These are phyloP conservation scores for Tephrocybe rancida DNA, from an alignment of 768 basidiomycete species.

Conservation along the genomic window DNA sequence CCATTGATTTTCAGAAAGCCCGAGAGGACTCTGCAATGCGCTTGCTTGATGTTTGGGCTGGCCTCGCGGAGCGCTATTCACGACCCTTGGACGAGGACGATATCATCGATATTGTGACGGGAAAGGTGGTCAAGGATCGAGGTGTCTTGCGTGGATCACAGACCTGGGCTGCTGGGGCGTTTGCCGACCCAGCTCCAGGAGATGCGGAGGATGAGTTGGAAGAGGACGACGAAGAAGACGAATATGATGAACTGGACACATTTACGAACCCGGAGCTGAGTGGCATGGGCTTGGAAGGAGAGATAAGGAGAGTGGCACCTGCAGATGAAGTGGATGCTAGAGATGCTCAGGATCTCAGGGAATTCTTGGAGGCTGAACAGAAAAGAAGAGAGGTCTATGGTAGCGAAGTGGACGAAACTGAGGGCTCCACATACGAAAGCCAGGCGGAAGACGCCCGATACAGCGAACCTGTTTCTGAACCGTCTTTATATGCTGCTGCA, in stretches of 20 bases:
- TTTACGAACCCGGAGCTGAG: constrained; percentile 38
- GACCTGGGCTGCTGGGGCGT: constrained; percentile 53
- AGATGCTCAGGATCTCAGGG: constrained; percentile 64
- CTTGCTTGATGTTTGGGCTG: constrained; percentile 64
- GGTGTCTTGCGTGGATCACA: constrained; percentile 57
- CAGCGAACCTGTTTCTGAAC: not conserved
- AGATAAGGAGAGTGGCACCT: constrained; percentile 40
- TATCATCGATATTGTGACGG: constrained; percentile 68
- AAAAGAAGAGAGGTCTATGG: constrained; percentile 51
- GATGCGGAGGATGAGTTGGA: constrained; percentile 38
- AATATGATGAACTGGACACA: constrained; percentile 60
- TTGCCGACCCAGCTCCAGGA: constrained; percentile 38
- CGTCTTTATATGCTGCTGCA: constrained; percentile 2
- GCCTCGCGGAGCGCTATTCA: constrained; percentile 69
- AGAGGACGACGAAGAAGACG: constrained; percentile 53
- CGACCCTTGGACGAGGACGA: constrained; percentile 77
- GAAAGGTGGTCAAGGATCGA: constrained; percentile 66
- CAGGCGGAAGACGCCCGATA: constrained; percentile 13
- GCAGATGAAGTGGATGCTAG: constrained; percentile 43
- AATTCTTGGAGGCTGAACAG: constrained; percentile 69
- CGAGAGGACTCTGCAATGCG: constrained; percentile 59
- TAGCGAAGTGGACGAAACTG: constrained; percentile 44
- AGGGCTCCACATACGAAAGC: constrained; percentile 21
- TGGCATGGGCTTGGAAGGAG: constrained; percentile 28
- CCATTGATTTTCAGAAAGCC: constrained; percentile 51